These are phyloP conservation scores for Geum urbanum DNA, from an alignment of 306 rosid genomes.

Conservation along the genomic window DNA sequence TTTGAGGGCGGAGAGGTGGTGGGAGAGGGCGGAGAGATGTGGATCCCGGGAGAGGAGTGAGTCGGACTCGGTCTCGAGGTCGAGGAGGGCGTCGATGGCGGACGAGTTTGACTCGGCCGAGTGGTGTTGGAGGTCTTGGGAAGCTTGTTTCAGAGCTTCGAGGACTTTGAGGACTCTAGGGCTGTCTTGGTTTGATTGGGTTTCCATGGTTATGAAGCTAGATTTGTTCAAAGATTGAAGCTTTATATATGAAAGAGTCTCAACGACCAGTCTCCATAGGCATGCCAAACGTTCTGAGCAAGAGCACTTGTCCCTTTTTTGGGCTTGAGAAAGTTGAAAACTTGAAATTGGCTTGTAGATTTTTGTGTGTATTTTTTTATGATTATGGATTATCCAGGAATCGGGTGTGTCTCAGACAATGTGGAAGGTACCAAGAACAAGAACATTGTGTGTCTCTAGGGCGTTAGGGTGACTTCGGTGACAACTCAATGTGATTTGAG, in stretches of 20 bases:
- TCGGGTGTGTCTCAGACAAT: neutral
- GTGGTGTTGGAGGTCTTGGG: conserved; percentile 55
- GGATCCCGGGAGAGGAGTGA: conserved; percentile 57
- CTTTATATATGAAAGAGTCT: neutral
- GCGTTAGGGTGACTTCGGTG: neutral
- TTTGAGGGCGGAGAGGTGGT: conserved; percentile 56
- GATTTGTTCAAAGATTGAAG: neutral
- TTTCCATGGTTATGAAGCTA: conserved; percentile 39
- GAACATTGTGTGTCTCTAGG: neutral
- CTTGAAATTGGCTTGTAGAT: neutral
- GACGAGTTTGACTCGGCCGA: conserved; percentile 49
- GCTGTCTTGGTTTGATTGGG: conserved; percentile 24
- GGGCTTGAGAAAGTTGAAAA: neutral
- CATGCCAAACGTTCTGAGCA: conserved; percentile 1
- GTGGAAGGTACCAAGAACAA: neutral
- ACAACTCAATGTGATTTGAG: neutral
- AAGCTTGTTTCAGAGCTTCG: conserved; percentile 82
- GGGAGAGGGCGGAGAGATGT: conserved; percentile 45
- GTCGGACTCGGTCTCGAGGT: conserved; percentile 65
- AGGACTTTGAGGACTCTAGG: conserved; percentile 59
- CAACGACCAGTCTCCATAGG: conserved; percentile 7
- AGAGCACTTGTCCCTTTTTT: no score
- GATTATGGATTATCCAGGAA: neutral
- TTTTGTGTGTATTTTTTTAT: neutral
- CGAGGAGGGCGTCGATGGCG: conserved; percentile 68